Evolutionary conservation across 2,329 filamentous ascomycete species (phyloP), one percentile per base, ranked within the genome.

Genomic region (Helminthosporium solani): DNA sequence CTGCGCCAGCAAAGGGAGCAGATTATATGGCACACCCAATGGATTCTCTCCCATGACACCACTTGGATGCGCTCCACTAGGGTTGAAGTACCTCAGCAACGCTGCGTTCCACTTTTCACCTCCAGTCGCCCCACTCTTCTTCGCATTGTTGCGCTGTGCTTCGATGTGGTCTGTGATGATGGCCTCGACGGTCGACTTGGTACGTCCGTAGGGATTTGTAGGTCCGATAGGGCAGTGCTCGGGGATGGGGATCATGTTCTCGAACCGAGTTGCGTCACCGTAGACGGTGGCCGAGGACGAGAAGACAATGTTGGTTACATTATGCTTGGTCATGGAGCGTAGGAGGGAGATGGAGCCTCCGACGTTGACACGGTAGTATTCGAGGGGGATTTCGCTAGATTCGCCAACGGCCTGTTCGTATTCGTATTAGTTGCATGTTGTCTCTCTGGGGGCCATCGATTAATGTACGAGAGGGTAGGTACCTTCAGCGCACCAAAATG

Each of bases 1-100:
- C 77, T 97, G 91, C 45, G 92, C 94, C 19, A 99, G 82, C 49
- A 99, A 79, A 15, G 94, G 94, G 34, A 99, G 83, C 53, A 99
- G 80, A 77, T 99, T 99, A 80, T 90, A 97, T 1, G 94, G 94
- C 18, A 96, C 83, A 49, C 94, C 94, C 70, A 95, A 86, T 36
- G 94, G 94, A 73, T 99, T 94, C 77, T 99, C 94, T 60, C 94
- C 94, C 90, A 99, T 96, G 72, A 99, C 84, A 46, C 94, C 95
- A 63, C 84, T 92, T 38, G 95, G 94, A 73, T 99, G 94, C 46
- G 90, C 87, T 63, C 94, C 94, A 47, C 88, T 90, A 23, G 94
- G 94, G 80, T 99, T 99, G 79, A 99, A 99, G 78, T 99, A 99
- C 62, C 94, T 84, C 62, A 99, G 80, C 56, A 97, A 78, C 33